These are phyloP conservation scores for Talaromyces sp. DNA, from an alignment of 2,329 filamentous ascomycete species.

Conservation along the genomic window DNA sequence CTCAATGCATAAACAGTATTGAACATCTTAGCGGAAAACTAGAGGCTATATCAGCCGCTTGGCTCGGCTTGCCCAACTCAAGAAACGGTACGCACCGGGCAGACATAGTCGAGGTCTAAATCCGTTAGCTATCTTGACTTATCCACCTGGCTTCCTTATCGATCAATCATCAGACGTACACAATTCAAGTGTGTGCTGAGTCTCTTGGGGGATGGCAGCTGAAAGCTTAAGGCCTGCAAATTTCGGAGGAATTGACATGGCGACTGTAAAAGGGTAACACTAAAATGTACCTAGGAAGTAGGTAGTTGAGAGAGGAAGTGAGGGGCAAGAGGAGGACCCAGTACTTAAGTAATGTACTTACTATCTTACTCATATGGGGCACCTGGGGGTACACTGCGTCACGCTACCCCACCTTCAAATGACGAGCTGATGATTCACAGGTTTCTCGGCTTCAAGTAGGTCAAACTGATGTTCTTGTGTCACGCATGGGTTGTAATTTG, in stretches of 20 bases:
- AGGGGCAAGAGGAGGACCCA: no score
- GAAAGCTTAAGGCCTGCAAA: conserved; percentile 56
- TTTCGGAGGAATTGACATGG: conserved; percentile 62
- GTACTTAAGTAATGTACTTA: no score
- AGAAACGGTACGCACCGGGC: conserved; percentile 56
- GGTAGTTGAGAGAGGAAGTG: no score
- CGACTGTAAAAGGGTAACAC: background rate
- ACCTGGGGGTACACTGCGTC: background rate
- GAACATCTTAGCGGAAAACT: conserved; percentile 73
- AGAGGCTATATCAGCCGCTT: conserved; percentile 6
- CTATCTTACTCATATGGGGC: no score
- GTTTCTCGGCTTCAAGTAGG: no score
- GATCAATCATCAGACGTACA: conserved; percentile 28
- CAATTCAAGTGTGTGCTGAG: conserved; percentile 42
- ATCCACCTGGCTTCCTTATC: background rate
- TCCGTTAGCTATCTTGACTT: conserved; percentile 1
- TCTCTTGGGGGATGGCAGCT: conserved; percentile 18
- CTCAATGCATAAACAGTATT: conserved; percentile 72
- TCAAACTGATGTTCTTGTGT: no score
- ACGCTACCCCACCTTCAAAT: conserved; percentile 3
- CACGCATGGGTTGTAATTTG: no score
- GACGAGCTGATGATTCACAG: background rate
- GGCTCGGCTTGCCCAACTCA: background rate
- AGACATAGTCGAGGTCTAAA: conserved; percentile 83
- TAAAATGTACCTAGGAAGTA: no score